Conservation (phyloP, 306 rosid species). For the Glycyrrhiza uralensis region DNA sequence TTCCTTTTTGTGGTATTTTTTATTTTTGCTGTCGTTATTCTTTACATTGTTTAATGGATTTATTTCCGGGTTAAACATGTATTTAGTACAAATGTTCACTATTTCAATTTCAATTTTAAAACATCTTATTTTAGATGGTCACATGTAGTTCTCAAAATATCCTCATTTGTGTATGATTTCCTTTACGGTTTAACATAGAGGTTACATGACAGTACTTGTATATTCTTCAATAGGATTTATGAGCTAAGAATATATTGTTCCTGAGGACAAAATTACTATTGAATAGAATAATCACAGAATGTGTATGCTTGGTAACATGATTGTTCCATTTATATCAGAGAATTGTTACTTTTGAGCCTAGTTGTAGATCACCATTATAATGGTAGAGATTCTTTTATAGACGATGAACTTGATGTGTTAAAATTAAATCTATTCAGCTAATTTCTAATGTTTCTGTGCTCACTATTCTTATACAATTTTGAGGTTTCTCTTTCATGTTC, state of each 20-base stretch:
- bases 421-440: background rate
- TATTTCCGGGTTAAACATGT: too few species aligned
- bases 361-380: background rate
- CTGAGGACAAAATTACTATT: background rate
- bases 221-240: too few species aligned
- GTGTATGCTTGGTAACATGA: background rate
- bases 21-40: background rate
- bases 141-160: too few species aligned
- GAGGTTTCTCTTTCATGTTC: background rate
- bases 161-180: too few species aligned
- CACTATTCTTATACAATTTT: background rate
- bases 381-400: background rate
- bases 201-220: too few species aligned
- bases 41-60: background rate
- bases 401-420: background rate
- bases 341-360: background rate
- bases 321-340: background rate
- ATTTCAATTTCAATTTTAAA: too few species aligned
- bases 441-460: background rate
- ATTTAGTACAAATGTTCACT: too few species aligned
- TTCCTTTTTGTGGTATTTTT: background rate
- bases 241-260: too few species aligned
- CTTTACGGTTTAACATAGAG: too few species aligned
- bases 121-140: too few species aligned
- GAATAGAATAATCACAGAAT: background rate